These are phyloP conservation scores for Stylosanthes scabra DNA, from an alignment of 331 rosid genomes.

Conservation along the genomic window DNA sequence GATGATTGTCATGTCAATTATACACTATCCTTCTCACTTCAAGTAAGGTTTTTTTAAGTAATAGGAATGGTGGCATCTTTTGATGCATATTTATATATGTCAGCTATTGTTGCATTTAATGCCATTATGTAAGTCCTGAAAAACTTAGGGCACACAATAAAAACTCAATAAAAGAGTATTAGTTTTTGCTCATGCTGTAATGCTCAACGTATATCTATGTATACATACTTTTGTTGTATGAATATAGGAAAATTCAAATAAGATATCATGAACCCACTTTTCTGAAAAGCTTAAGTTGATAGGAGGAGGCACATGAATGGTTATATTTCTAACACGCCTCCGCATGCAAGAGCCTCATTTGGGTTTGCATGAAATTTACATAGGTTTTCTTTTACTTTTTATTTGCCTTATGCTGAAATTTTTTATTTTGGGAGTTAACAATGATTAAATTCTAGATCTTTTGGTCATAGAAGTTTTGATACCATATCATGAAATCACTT, in stretches of 20 bases:
- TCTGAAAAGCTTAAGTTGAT: too few relatives aligned
- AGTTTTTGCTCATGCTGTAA: conserved; percentile 25
- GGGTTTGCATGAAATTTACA: too few relatives aligned
- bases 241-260: not conserved
- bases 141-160: not conserved
- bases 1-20: conserved; percentile 99
- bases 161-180: not conserved
- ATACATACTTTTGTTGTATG: not conserved
- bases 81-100: not conserved
- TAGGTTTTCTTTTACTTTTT: too few relatives aligned
- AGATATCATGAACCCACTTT: too few relatives aligned
- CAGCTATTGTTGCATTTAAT: conserved; percentile 13
- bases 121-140: conserved; percentile 13
- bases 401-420: too few relatives aligned
- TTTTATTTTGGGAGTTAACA: too few relatives aligned
- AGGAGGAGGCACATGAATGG: too few relatives aligned
- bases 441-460: too few relatives aligned
- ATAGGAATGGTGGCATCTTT: conserved; percentile 2
- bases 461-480: too few relatives aligned
- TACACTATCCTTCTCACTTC: conserved; percentile 95
- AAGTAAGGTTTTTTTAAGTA: conserved; percentile 65
- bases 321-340: too few relatives aligned
- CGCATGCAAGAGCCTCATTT: too few relatives aligned
- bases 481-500: too few relatives aligned
- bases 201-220: conserved; percentile 9